Base-by-base conservation (phyloP, 2,329 filamentous ascomycete genomes). In the Scedosporium dehoogii region DNA sequence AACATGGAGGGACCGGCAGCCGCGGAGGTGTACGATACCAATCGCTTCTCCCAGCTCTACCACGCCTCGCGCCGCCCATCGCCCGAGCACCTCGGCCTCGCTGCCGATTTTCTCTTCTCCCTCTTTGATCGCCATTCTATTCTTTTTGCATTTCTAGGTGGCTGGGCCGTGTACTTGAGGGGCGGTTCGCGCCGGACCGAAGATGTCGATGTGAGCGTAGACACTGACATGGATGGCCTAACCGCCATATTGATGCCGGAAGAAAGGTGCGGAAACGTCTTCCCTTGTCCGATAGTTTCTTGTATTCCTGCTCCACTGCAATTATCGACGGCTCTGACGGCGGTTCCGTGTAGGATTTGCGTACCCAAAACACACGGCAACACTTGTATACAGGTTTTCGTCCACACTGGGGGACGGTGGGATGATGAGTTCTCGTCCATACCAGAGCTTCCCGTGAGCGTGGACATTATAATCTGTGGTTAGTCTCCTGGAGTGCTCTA, bases 11-110 rank as follows among this genome's bases (percentile, higher is more conserved):
- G 33, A 27, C 25, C 59, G 55, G 55, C 10, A 23, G 59, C 48
- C 29, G 59, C 59, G 29, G 60, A 62, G 60, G 55, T 62, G 21
- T 62, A 62, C 60, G 60, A 62, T 41, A 62, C 60, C 41, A 51
- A 46, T 25, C 60, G 60, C 14, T 62, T 58, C 53, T 58, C 53
- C 14, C 21, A 58, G 46, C 60, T 62, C 38, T 62, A 62, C 48
- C 55, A 62, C n/a, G 55, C 38, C 23, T 62, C 60, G 60, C 53
- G 60, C 18, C 42, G 41, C 53, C 60, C 60, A 6, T 62, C 60
- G 38, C 53, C 55, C 14, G 46, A 62, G 55, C 53, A 58, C n/a
- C 60, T 62, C 23, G 48, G 60, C 18, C 53, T 62, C 18, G 60
- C 60, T 27, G 60, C 60, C 23, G 51, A 53, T 21, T 62, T 58